Conservation (phyloP, 192 early-diverging fungal species). For the Funneliformis mosseae region DNA sequence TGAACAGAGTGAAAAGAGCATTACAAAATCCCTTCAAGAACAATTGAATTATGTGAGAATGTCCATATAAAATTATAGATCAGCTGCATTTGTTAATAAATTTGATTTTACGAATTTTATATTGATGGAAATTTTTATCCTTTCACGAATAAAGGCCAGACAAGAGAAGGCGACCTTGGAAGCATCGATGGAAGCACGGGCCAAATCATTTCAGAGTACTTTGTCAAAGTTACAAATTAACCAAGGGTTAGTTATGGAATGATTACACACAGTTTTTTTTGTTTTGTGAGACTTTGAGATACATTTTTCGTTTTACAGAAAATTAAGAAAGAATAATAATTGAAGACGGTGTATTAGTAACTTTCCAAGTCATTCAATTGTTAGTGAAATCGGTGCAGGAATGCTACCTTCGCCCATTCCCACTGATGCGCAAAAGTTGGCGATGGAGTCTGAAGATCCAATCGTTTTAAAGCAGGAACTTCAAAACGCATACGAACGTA, state of each 20-base stretch:
- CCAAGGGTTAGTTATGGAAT: background rate
- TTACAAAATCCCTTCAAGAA: conserved; percentile 46
- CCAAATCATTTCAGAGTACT: conserved; percentile 35
- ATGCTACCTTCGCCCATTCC: background rate
- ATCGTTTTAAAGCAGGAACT: conserved; percentile 35
- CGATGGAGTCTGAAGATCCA: conserved; percentile 21
- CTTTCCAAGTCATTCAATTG: background rate
- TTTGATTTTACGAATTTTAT: background rate
- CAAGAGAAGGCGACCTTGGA: conserved; percentile 41
- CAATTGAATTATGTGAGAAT: conserved; percentile 45
- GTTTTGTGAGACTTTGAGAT: background rate
- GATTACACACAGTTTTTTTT: background rate
- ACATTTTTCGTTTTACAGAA: no score
- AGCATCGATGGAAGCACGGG: conserved; percentile 38
- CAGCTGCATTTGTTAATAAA: no score
- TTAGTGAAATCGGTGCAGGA: conserved; percentile 31
- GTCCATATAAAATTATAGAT: background rate
- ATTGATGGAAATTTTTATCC: background rate
- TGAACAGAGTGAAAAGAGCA: conserved; percentile 43
- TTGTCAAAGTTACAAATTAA: conserved; percentile 29
- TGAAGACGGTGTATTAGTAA: background rate
- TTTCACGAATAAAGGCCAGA: conserved; percentile 34
- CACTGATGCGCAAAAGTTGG: conserved; percentile 22
- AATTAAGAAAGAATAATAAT: no score
- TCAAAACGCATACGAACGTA: conserved; percentile 38